Evolutionary conservation across 2,329 filamentous ascomycete species (phyloP), one percentile per base, ranked within the genome.

Genomic region (Pyrenophora seminiperda): DNA sequence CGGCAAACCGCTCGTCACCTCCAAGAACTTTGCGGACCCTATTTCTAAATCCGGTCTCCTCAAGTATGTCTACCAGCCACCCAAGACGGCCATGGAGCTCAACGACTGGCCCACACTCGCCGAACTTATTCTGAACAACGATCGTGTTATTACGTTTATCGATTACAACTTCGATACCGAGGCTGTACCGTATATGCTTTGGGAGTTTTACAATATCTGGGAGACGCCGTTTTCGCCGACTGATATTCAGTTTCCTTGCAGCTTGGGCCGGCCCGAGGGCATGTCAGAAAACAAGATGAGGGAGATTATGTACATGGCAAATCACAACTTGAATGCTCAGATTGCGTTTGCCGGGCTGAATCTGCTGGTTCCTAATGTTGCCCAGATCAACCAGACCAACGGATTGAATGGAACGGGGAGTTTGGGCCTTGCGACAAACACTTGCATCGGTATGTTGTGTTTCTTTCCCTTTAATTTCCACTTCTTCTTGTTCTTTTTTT

Each of bases 121-220:
- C 19, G 82, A 88, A 47, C 85, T 75, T 47, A 72, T 75, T 37
- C 50, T 75, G 14, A 54, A 50, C 7, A 59, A 64, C 14, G 71
- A 74, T 55, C 66, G 73, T 5, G 68, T 75, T 20, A 66, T 75
- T 33, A 67, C 72, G 1, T 74, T 75, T 40, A 68, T 75, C 47
- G 73, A 75, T 50, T 75, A 75, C 57, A 67, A 70, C 61, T 90
- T 89, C 61, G 86, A 97, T 71, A 89, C 94, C 72, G 83, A 80
- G 0, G 80, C 81, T 10, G 87, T 91, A 15, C 91, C 92, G 0
- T 97, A 90, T 82, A 81, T 97, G 45, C 79, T 96, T 24, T 91
- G 96, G 73, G 82, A 97, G 73, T 97, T 96, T 76, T 85, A 84
- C 13, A 89, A 96, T 67, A 82, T 96, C 75, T 97, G 90, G 89